These are phyloP conservation scores for Calamus simplicifolius DNA, from an alignment of 176 grass and related monocot species.

Conservation along the genomic window DNA sequence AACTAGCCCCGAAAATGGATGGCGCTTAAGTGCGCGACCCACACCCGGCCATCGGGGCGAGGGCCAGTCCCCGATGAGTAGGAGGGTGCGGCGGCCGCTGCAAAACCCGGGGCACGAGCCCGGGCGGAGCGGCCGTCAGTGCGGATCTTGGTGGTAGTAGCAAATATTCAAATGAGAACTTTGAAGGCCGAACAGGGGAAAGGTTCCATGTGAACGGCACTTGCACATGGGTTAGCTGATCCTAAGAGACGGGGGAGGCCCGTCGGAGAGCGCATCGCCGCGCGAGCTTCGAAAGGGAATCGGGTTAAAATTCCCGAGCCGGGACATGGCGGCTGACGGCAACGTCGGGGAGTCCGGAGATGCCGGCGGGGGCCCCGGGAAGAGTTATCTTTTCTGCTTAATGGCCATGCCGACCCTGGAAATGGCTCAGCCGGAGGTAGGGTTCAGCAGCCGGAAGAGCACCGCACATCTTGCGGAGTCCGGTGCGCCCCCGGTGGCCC, in stretches of 20 bases:
- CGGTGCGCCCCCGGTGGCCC: conserved; percentile 52
- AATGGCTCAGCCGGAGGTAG: conserved; percentile 43
- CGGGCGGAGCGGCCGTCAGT: conserved; percentile 34
- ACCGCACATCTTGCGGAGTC: conserved; percentile 49
- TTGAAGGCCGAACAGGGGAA: conserved; percentile 9
- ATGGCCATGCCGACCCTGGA: conserved; percentile 36
- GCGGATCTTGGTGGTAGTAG: conserved; percentile 60
- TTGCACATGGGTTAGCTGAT: conserved; percentile 34
- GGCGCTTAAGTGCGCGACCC: no score
- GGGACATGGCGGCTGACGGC: conserved; percentile 28
- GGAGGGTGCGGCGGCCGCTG: no score
- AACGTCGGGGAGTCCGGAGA: conserved; percentile 44
- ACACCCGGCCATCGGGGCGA: no score
- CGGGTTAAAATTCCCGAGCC: conserved; percentile 44
- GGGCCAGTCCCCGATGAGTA: no score
- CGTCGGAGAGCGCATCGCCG: conserved; percentile 23
- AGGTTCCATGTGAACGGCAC: conserved; percentile 38
- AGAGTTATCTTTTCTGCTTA: conserved; percentile 56
- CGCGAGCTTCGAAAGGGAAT: conserved; percentile 41
- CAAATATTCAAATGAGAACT: conserved; percentile 37
- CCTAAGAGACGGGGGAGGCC: conserved; percentile 21
- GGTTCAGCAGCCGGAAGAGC: conserved; percentile 49
- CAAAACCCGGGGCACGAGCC: no score
- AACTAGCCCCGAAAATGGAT: no score
- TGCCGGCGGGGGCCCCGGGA: conserved; percentile 30